phyloP scores from a whole-genome alignment of 2,329 filamentous ascomycete species.

The Lachnellula willkommii region DNA sequence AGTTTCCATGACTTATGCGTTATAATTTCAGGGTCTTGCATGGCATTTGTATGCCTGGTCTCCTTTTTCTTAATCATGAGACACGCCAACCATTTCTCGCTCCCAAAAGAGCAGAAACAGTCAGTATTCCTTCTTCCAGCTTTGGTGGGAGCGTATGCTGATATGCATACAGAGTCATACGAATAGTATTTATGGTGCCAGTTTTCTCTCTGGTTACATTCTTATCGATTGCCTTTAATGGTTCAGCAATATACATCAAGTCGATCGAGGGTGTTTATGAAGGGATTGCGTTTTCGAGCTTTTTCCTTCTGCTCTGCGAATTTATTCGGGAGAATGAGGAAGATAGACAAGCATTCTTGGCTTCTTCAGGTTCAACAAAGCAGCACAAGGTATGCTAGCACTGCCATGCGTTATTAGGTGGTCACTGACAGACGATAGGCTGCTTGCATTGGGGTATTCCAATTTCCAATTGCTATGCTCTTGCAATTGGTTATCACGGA shows the following conservation, averaged over 20 bases:
- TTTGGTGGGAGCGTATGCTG: neutral
- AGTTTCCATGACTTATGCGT: conserved; percentile 10
- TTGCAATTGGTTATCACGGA: conserved; percentile 26
- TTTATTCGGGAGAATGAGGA: conserved; percentile 35
- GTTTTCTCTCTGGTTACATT: conserved; percentile 37
- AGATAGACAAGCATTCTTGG: conserved; percentile 35
- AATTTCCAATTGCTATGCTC: conserved; percentile 36
- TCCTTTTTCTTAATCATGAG: conserved; percentile 12
- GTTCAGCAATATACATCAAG: conserved; percentile 36
- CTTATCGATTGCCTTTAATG: conserved; percentile 35
- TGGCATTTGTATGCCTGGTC: conserved; percentile 6
- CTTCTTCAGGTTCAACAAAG: conserved; percentile 11
- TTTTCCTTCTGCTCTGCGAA: conserved; percentile 41
- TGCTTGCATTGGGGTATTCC: conserved; percentile 32
- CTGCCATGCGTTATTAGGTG: neutral
- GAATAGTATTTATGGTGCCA: conserved; percentile 38
- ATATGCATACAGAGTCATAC: conserved; percentile 32
- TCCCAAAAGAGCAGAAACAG: conserved; percentile 16
- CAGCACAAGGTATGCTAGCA: conserved; percentile 21
- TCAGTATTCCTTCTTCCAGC: neutral
- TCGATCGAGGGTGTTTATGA: conserved; percentile 38
- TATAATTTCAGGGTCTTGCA: conserved; percentile 9
- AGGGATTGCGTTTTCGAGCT: conserved; percentile 37
- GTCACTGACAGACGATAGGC: neutral
- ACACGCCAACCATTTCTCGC: conserved; percentile 12